Percentiles rank a stretch among this genome's conserved stretches.
Evolutionary conservation across 192 early-diverging fungal species (phyloP).

Genomic region (Podila epigama): DNA sequence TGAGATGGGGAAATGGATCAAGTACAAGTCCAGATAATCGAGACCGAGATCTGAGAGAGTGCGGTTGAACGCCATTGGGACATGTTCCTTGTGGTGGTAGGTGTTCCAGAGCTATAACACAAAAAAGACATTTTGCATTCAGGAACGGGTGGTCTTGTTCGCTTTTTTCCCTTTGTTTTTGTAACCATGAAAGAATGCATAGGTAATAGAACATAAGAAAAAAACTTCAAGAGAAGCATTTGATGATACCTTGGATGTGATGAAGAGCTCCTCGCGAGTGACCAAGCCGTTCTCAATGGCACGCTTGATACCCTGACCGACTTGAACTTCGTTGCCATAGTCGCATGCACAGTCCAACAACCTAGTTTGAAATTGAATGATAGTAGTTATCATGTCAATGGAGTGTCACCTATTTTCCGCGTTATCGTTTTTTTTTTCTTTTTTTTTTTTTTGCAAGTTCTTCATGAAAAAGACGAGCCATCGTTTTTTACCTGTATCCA

Average conservation of each 20-base stretch:
- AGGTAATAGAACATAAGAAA: no score
- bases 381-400: neutral
- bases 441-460: no score
- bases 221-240: neutral
- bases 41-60: conserved; percentile 60
- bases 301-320: conserved; percentile 63
- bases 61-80: conserved; percentile 59
- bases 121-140: neutral
- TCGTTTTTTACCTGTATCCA: conserved; percentile 31
- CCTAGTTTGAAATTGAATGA: conserved; percentile 31
- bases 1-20: conserved; percentile 75
- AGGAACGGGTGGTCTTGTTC: neutral
- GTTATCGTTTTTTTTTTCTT: no score
- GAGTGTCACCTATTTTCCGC: no score
- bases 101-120: conserved; percentile 69
- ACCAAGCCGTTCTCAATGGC: conserved; percentile 59
- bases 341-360: conserved; percentile 62
- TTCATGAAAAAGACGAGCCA: no score
- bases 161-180: no score
- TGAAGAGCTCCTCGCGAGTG: conserved; percentile 63
- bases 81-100: conserved; percentile 61
- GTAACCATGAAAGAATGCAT: no score
- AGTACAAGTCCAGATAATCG: conserved; percentile 71
- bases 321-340: conserved; percentile 72
- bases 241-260: conserved; percentile 63